A percentile compares a stretch with the other conserved stretches of the same genome.
Evolutionary conservation across 306 rosid genomes (phyloP).

Genomic region (Gillenia trifoliata): DNA sequence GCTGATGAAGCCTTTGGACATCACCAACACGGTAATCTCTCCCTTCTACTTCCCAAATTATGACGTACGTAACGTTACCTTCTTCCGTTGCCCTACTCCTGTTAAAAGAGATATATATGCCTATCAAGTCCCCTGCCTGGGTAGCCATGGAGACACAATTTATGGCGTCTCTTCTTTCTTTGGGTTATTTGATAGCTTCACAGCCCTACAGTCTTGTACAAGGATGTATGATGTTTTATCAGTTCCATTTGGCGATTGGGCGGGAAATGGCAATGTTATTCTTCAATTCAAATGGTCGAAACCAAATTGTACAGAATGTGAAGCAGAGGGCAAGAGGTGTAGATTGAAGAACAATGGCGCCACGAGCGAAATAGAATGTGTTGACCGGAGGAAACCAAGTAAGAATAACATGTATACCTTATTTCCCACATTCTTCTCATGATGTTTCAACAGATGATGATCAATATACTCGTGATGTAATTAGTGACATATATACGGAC

Average conservation of each 20-base stretch:
- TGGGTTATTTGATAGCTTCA: accelerated
- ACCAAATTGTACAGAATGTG: conserved; percentile 31
- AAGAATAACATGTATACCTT: neutral
- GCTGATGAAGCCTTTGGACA: neutral
- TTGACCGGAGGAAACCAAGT: neutral
- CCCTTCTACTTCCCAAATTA: neutral
- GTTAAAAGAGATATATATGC: neutral
- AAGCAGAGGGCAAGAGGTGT: conserved; percentile 30
- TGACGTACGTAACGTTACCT: accelerated
- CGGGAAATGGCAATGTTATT: accelerated
- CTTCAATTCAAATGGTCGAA: conserved; percentile 24
- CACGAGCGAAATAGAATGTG: neutral
- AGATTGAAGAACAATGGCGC: conserved; percentile 7
- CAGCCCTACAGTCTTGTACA: conserved; percentile 10
- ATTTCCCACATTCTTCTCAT: neutral
- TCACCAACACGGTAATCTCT: conserved; percentile 16
- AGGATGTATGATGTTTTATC: conserved; percentile 21
- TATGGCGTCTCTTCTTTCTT: neutral
- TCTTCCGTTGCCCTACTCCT: conserved; percentile 30
- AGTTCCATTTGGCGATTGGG: neutral
- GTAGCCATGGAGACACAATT: neutral
- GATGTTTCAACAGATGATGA: neutral
- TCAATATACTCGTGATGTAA: too few relatives aligned
- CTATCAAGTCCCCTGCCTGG: neutral
- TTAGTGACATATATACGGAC: too few relatives aligned